These are phyloP conservation scores for Hysterium pulicare DNA, from an alignment of 2,329 filamentous ascomycete genomes.

Conservation along the genomic window DNA sequence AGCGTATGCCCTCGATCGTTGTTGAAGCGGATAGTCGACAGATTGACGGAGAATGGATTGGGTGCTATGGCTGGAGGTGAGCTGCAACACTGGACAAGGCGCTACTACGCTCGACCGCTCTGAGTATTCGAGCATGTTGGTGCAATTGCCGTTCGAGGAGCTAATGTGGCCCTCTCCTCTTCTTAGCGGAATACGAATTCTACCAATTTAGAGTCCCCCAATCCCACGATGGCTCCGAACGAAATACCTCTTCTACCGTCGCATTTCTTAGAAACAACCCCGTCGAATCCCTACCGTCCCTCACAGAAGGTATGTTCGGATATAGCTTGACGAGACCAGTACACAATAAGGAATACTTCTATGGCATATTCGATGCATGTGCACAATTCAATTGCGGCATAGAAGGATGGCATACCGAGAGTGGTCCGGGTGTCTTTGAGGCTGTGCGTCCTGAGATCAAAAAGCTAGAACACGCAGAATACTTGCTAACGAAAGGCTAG, in stretches of 20 bases:
- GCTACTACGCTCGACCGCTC: background rate
- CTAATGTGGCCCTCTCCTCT: slow-evolving; percentile 11
- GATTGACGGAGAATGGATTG: slow-evolving; percentile 66
- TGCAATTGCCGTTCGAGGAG: slow-evolving; percentile 15
- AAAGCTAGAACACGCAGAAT: no score
- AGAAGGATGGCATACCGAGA: slow-evolving; percentile 95
- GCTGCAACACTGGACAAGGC: slow-evolving; percentile 21
- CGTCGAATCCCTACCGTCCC: slow-evolving; percentile 66
- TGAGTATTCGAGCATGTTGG: slow-evolving; percentile 4
- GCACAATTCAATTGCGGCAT: slow-evolving; percentile 74
- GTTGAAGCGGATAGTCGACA: slow-evolving; percentile 64
- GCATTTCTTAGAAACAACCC: slow-evolving; percentile 71
- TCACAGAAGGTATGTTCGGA: slow-evolving; percentile 95
- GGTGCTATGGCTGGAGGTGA: slow-evolving; percentile 86
- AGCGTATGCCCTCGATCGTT: slow-evolving; percentile 77
- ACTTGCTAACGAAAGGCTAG: slow-evolving; percentile 45
- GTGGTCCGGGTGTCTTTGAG: slow-evolving; percentile 90
- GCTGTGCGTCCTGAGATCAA: slow-evolving; percentile 53
- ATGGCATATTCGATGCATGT: slow-evolving; percentile 79
- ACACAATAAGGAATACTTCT: slow-evolving; percentile 91
- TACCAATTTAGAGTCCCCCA: slow-evolving; percentile 77
- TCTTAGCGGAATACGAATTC: slow-evolving; percentile 86
- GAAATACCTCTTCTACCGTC: slow-evolving; percentile 67
- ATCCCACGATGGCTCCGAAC: slow-evolving; percentile 48
- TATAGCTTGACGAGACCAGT: slow-evolving; percentile 85